Percentiles rank a stretch among this genome's conserved stretches.
Evolutionary conservation across 2,329 filamentous ascomycete species (phyloP).

Genomic region (Aspergillus puulaauensis): DNA sequence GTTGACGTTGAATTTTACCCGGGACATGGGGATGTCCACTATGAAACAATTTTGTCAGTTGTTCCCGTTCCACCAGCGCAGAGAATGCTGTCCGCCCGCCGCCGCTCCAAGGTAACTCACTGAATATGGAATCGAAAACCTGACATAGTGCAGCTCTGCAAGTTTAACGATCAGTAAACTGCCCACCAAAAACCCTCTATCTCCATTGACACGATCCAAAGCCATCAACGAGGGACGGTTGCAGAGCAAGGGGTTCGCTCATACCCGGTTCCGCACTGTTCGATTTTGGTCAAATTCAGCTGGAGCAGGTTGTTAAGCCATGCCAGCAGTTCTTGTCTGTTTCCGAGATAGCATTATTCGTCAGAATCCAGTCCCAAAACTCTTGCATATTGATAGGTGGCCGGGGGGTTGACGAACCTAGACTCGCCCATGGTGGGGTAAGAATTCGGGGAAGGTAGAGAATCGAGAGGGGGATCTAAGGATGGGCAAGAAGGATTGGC

Average conservation of each 20-base stretch:
- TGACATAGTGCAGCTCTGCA: constrained; percentile 89
- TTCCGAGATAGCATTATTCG: neutral
- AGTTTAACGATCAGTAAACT: constrained; percentile 1
- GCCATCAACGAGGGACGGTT: neutral
- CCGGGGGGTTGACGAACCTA: constrained; percentile 46
- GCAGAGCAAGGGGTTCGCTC: constrained; percentile 24
- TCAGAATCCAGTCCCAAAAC: neutral
- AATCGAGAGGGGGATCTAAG: neutral
- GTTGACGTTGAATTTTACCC: constrained; percentile 98
- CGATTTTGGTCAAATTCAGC: constrained; percentile 97
- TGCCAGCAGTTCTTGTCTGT: constrained; percentile 88
- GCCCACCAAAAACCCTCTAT: neutral
- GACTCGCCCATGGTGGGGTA: constrained; percentile 63
- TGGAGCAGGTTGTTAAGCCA: constrained; percentile 98
- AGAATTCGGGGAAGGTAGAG: constrained; percentile 1
- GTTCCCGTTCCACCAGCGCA: neutral
- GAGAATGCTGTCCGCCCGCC: neutral
- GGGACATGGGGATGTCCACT: constrained; percentile 89
- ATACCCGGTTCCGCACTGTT: constrained; percentile 98
- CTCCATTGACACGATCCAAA: neutral
- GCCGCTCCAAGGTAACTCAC: constrained; percentile 43
- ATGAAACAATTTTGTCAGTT: constrained; percentile 10
- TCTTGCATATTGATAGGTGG: neutral
- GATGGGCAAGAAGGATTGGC: constrained; percentile 7
- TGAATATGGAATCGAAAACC: constrained; percentile 97